These are phyloP conservation scores for Pichia terricola DNA, from an alignment of 1,139 yeast genomes.

Conservation along the genomic window DNA sequence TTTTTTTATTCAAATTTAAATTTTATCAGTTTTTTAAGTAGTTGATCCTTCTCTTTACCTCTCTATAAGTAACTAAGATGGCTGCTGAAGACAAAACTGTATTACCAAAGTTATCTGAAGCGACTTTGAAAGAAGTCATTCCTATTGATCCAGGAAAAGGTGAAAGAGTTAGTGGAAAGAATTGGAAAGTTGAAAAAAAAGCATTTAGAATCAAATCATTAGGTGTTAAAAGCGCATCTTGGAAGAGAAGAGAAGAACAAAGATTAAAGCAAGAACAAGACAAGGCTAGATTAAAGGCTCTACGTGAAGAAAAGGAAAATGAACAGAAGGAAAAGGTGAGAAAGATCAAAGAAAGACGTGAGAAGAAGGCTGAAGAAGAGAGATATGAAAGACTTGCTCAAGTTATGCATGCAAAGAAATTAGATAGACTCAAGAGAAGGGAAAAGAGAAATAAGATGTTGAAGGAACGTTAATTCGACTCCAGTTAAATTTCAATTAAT, in stretches of 20 bases:
- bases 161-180: conserved; percentile 40
- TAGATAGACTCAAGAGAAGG: conserved; percentile 68
- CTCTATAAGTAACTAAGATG: not conserved
- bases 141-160: conserved; percentile 33
- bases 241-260: conserved; percentile 22
- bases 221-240: conserved; percentile 20
- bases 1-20: not conserved
- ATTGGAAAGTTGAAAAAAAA: conserved; percentile 40
- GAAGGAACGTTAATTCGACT: conserved; percentile 33
- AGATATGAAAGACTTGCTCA: conserved; percentile 61
- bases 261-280: conserved; percentile 22
- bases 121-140: conserved; percentile 3
- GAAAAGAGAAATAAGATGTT: conserved; percentile 76
- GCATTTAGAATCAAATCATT: conserved; percentile 37
- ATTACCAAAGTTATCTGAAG: conserved; percentile 3
- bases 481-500: too few species aligned
- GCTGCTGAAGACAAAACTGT: not conserved
- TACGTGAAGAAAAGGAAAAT: conserved; percentile 54
- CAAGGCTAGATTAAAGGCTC: conserved; percentile 34
- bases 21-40: conserved; percentile 1
- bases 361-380: conserved; percentile 63
- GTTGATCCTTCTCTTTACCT: not conserved
- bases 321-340: conserved; percentile 41
- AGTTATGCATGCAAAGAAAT: conserved; percentile 71
- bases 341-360: conserved; percentile 54